phyloP scores from a whole-genome alignment of 2,329 filamentous ascomycete species.

The Cadophora malorum region DNA sequence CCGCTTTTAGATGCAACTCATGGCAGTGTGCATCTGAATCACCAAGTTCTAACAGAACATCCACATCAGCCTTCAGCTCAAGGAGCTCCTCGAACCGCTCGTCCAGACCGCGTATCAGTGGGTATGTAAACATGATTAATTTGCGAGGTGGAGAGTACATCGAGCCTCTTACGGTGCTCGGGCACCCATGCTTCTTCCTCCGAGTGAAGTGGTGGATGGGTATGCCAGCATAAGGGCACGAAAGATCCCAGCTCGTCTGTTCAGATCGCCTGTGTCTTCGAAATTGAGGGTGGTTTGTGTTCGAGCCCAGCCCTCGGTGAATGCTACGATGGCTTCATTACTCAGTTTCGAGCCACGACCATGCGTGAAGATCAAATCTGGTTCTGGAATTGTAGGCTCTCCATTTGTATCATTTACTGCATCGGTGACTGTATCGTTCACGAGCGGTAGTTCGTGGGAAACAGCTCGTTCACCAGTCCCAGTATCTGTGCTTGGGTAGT shows the following conservation, averaged over 20 bases:
- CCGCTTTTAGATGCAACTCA: neutral
- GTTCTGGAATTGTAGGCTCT: neutral
- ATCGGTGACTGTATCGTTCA: neutral
- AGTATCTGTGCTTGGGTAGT: no score
- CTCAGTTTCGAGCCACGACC: slow-evolving; percentile 15
- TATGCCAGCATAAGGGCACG: slow-evolving; percentile 5
- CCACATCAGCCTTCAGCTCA: neutral
- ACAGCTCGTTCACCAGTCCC: no score
- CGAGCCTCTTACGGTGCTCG: neutral
- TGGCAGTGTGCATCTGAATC: slow-evolving; percentile 13
- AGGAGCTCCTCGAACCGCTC: slow-evolving; percentile 14
- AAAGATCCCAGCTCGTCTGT: slow-evolving; percentile 8
- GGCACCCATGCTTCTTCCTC: slow-evolving; percentile 17
- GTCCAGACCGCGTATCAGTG: neutral
- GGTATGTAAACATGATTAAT: slow-evolving; percentile 11
- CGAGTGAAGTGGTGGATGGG: neutral
- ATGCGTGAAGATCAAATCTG: slow-evolving; percentile 13
- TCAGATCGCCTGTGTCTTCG: neutral
- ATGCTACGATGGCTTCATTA: slow-evolving; percentile 5
- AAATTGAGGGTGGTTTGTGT: slow-evolving; percentile 18
- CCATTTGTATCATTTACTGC: neutral
- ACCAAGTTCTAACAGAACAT: slow-evolving; percentile 20
- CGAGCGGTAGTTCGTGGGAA: neutral
- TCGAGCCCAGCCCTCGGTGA: slow-evolving; percentile 20
- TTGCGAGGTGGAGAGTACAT: slow-evolving; percentile 1